A percentile compares a stretch with the other conserved stretches of the same genome.
phyloP scores from a whole-genome alignment of 441 rosid genomes.

The Isatis lusitanica region DNA sequence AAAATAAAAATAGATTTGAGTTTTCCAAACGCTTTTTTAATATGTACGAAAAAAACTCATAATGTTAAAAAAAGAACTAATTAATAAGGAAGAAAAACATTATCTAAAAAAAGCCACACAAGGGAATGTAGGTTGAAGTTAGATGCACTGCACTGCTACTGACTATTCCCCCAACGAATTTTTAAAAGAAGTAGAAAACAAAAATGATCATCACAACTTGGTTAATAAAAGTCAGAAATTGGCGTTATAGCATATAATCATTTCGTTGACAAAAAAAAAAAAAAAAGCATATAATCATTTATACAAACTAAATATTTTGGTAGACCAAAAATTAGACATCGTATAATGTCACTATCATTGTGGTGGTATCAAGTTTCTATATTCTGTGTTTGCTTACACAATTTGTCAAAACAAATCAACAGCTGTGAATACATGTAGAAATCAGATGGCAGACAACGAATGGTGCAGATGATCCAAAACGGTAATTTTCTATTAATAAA shows the following conservation, averaged over 20 bases:
- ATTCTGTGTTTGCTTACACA: constrained; percentile 18
- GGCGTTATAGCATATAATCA: background rate
- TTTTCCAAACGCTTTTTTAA: background rate
- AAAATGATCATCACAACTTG: constrained; percentile 20
- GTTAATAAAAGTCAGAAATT: background rate
- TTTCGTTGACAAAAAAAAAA: too few species aligned
- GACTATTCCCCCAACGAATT: background rate
- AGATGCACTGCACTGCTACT: background rate
- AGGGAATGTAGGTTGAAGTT: background rate
- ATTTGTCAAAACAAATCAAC: background rate
- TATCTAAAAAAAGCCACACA: background rate
- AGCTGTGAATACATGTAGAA: background rate
- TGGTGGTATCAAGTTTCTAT: background rate
- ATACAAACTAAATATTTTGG: background rate
- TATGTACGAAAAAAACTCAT: background rate
- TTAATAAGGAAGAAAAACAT: background rate
- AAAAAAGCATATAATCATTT: background rate
- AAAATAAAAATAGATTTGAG: background rate
- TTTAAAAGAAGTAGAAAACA: background rate
- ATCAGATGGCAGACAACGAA: background rate
- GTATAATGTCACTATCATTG: constrained; percentile 2
- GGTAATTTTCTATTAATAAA: background rate
- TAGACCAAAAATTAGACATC: background rate
- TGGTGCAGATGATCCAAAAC: background rate
- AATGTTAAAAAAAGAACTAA: background rate